phyloP scores from a whole-genome alignment of 1,284 basidiomycete species.

The Trametes hirsuta region DNA sequence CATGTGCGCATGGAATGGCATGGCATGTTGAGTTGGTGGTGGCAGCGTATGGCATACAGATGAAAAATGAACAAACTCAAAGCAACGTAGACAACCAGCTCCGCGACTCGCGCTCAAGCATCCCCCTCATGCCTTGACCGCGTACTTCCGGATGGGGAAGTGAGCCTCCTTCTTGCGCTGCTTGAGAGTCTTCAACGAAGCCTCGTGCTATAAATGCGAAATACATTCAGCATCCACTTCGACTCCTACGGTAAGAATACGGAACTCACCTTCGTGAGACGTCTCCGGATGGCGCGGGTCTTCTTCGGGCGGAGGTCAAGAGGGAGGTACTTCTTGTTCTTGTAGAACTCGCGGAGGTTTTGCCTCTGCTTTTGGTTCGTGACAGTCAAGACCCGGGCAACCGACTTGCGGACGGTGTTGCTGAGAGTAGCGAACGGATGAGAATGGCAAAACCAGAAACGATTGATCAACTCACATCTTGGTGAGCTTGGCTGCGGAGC shows the following conservation, averaged over 20 bases:
- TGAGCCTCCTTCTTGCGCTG: constrained; percentile 93
- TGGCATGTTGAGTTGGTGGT: constrained; percentile 40
- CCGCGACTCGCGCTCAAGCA: constrained; percentile 28
- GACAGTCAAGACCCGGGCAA: constrained; percentile 97
- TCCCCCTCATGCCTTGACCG: constrained; percentile 74
- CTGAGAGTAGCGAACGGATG: constrained; percentile 47
- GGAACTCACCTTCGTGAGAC: constrained; percentile 81
- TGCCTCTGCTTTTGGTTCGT: constrained; percentile 98
- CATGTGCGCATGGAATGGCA: constrained; percentile 32
- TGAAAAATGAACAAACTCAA: constrained; percentile 33
- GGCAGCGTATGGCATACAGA: constrained; percentile 47
- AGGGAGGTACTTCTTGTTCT: constrained; percentile 95
- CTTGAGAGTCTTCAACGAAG: constrained; percentile 83
- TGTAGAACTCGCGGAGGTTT: constrained; percentile 98
- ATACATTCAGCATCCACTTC: constrained; percentile 20
- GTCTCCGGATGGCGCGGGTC: constrained; percentile 97
- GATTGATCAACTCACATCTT: constrained; percentile 79
- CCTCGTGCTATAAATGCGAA: constrained; percentile 65
- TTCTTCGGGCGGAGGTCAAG: constrained; percentile 98
- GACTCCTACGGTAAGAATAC: neutral
- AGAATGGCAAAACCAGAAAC: neutral
- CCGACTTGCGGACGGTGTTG: constrained; percentile 97
- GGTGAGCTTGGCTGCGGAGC: constrained; percentile 94
- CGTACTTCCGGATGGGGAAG: constrained; percentile 87
- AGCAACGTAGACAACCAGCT: constrained; percentile 29